Percentiles rank a stretch among this genome's conserved stretches.
phyloP scores from a whole-genome alignment of 345 rosid species.

The Eucalyptus erythrocorys region DNA sequence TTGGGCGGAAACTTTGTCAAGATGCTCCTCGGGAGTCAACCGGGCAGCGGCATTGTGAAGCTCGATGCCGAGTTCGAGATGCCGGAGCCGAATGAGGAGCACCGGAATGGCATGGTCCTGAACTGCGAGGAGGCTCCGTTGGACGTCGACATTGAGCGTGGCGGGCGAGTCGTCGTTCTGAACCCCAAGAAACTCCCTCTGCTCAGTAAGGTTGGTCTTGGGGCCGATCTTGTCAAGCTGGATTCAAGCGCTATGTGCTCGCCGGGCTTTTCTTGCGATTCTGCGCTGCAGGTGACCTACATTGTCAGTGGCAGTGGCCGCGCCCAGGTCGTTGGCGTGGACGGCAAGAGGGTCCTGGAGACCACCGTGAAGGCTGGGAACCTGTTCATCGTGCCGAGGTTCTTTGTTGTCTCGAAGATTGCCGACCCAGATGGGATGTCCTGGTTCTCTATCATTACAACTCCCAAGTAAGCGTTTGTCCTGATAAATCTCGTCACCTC shows the following conservation, averaged over 20 bases:
- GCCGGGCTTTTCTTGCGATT: constrained; percentile 93
- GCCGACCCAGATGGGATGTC: constrained; percentile 72
- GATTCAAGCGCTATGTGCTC: constrained; percentile 87
- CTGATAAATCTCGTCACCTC: no score
- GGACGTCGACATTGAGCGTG: constrained; percentile 61
- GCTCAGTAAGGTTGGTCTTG: constrained; percentile 78
- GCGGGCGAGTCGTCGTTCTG: constrained; percentile 80
- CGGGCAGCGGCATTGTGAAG: constrained; percentile 54
- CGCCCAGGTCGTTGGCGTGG: constrained; percentile 65
- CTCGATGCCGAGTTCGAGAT: constrained; percentile 32
- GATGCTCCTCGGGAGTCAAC: constrained; percentile 39
- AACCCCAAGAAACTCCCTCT: constrained; percentile 78
- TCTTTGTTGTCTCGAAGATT: constrained; percentile 83
- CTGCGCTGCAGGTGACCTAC: constrained; percentile 80
- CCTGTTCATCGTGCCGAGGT: constrained; percentile 82
- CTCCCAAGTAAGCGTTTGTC: constrained; percentile 51
- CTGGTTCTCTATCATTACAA: constrained; percentile 90
- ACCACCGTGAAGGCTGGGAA: constrained; percentile 59
- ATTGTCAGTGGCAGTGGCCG: constrained; percentile 75
- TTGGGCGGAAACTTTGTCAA: constrained; percentile 29
- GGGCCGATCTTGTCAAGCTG: constrained; percentile 79
- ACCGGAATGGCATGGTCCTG: constrained; percentile 51
- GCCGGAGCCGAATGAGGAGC: constrained; percentile 47
- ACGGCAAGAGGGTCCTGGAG: constrained; percentile 68
- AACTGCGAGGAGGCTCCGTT: constrained; percentile 84